Evolutionary conservation across 805 yeast genomes (phyloP), one percentile per base, ranked within the genome.

Genomic region (Suhomyces sp.): DNA sequence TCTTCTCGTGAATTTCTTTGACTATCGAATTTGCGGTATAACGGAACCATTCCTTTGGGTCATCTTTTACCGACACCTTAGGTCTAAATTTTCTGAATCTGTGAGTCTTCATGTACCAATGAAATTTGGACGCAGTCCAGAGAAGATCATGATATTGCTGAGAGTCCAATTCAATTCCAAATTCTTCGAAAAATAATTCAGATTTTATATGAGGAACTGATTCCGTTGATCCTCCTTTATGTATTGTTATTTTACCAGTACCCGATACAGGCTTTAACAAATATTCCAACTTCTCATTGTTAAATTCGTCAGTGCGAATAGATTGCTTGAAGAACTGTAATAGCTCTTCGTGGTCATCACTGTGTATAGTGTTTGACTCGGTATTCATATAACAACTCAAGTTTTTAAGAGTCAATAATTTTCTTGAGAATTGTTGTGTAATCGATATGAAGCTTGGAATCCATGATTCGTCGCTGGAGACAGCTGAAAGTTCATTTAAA

Each of bases 251-350:
- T 60, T 85, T 86, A 35, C 98, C 98, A 41, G 78, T 75, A 22
- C 98, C 98, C 8, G 90, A 83, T 1, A 94, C 97, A 0, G 99
- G 99, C 51, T 85, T 81, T 53, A 94, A 69, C 7, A 94, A 71
- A 58, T 77, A 86, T 57, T 86, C 87, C 27, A 76, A 50, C 8
- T 60, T 63, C 0, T 51, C 31, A 10, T 44, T 45, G 13, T 37
- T 8, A 6, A 45, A 31, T 19, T 52, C 45, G 7, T 49, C 72
- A 63, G 46, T 66, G 60, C 71, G 67, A 29, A 84, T 75, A 4
- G 79, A 67, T 1, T 69, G 58, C 55, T 79, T 73, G 61, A 87
- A 83, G 13, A 65, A 68, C n/a, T 63, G 59, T 9, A 85, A 60
- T 29, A 86, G 69, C 40, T 72, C 75, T 2, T 77, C 83, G 13